Evolutionary conservation across 495 filamentous ascomycete species (phyloP), one percentile per base, ranked within the genome.

Genomic region (Terfezia claveryi): DNA sequence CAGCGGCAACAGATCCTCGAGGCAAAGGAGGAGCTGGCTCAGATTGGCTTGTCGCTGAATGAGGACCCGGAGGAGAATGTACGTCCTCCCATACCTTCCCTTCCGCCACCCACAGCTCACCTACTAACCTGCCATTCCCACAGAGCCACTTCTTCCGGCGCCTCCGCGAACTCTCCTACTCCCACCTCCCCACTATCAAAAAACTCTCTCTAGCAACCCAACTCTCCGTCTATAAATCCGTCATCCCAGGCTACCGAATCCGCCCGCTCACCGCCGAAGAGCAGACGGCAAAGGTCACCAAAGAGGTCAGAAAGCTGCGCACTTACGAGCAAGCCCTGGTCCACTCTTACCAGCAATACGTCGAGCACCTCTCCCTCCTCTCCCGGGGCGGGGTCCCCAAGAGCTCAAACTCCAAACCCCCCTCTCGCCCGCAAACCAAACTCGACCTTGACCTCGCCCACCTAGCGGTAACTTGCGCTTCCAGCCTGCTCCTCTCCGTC

Each of bases 191-290:
- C 37, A 80, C 82, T 7, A 80, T 96, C 61, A 79, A 82, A 69
- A 91, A 86, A 63, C 72, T 98, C 53, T 83, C 81, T 23, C 67
- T 98, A 27, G 84, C 79, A 14, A 82, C 87, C 17, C 87, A 94
- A 67, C 73, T 88, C 64, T 80, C 88, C 8, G 75, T 95, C n/a
- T 98, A 86, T 68, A 92, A 87, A 65, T 88, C 96, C 70, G 74
- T 94, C 46, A 94, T 98, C 50, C 91, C 91, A 0, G 91, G 89
- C 8, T 98, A 96, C 61, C 75, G 91, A 38, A 96, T 96, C 67
- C 81, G 91, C 17, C 85, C 87, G 17, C 68, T 83, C 7, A 73
- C 73, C 2, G 84, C 88, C 46, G 80, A 82, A 17, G 77, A 82
- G 56, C 74, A 77, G 62, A 72, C 73, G 23, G 79, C 76, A 38